Percentiles rank a stretch among this genome's conserved stretches.
phyloP scores from a whole-genome alignment of 345 rosid genomes.

The Microcos paniculata region DNA sequence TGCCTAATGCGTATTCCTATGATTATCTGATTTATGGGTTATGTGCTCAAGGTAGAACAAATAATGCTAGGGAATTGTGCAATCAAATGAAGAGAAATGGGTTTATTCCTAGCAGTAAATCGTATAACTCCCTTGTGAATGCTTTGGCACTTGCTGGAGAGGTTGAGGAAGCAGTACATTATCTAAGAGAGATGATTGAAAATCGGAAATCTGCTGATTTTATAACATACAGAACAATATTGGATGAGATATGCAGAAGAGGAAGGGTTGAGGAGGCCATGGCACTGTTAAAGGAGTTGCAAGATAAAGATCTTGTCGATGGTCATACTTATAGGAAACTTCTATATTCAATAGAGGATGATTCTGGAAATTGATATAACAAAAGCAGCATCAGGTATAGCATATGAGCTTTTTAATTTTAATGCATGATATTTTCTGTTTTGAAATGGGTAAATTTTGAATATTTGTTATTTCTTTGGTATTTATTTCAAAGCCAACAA shows the following conservation, averaged over 20 bases:
- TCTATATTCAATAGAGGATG: slow-evolving; percentile 59
- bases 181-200: slow-evolving; percentile 78
- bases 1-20: slow-evolving; percentile 74
- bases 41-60: slow-evolving; percentile 80
- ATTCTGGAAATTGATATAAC: slow-evolving; percentile 32
- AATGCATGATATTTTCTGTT: no score
- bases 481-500: background rate
- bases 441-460: no score
- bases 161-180: slow-evolving; percentile 53
- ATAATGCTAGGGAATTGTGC: slow-evolving; percentile 69
- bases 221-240: slow-evolving; percentile 60
- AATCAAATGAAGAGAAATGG: slow-evolving; percentile 78
- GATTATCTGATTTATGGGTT: slow-evolving; percentile 84
- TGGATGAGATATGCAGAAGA: slow-evolving; percentile 74
- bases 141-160: slow-evolving; percentile 77
- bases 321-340: slow-evolving; percentile 56
- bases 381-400: slow-evolving; percentile 16
- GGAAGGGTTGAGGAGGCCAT: slow-evolving; percentile 55
- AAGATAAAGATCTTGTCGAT: slow-evolving; percentile 57
- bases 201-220: slow-evolving; percentile 59
- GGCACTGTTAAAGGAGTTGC: slow-evolving; percentile 54
- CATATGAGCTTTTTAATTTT: background rate
- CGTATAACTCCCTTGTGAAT: slow-evolving; percentile 80
- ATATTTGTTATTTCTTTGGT: background rate
- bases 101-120: slow-evolving; percentile 64